Evolutionary conservation across 2,329 filamentous ascomycete genomes (phyloP), one percentile per base, ranked within the genome.

Genomic region (Xylogone sp.): DNA sequence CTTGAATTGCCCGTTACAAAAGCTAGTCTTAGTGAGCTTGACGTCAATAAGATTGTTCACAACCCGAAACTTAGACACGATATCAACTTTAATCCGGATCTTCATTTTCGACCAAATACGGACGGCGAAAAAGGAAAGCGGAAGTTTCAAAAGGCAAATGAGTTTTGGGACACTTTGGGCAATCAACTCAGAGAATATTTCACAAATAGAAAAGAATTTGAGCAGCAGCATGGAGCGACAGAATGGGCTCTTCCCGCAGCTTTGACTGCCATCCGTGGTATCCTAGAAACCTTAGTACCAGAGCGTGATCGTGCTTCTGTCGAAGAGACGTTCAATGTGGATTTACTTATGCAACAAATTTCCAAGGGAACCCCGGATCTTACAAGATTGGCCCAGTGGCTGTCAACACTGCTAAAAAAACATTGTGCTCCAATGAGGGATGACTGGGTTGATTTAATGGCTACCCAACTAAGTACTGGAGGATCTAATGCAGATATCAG

Each of bases 341-440:
- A 86, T 31, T 77, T 97, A 52, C 76, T 97, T 57, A 95, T 97
- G 87, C 92, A 97, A 67, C 89, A 97, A 68, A 91, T 97, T 61
- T 79, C 87, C 66, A 87, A 86, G 57, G 90, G 91, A 2, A 84
- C 95, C n/a, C 87, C 91, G 43, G 90, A 97, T 68, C 77, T 97
- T 59, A 86, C 90, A 57, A 86, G 87, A 62, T 75, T 97, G 51
- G 86, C 91, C 0, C 78, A 79, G 45, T 97, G 93, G 93, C 97
- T 97, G 51, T 89, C 90, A 1, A 79, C 80, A 24, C 80, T 97
- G 1, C 76, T 99, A 58, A 97, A 97, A 68, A 88, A 88, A 47
- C 93, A 97, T 69, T 97, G 94, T 70, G 93, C 94, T 8, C 93
- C 94, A 2, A 96, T 97, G 90, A 84, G 94, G 53, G 93, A 97